These are phyloP conservation scores for Trichoderma sp. DNA, from an alignment of 2,329 filamentous ascomycete genomes.

Conservation along the genomic window DNA sequence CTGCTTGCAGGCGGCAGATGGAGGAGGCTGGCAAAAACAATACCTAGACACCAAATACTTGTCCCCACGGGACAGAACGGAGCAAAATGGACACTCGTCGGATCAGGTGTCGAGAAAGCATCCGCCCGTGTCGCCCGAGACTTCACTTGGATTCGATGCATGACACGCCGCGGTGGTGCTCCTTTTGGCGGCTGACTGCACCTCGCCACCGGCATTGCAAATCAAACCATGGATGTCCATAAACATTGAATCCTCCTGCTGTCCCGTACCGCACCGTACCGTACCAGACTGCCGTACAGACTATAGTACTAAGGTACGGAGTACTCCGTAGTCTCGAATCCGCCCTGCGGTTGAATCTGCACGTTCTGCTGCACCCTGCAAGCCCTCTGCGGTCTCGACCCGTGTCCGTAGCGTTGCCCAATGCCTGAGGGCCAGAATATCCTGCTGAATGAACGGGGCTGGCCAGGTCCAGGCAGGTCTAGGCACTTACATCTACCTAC, in stretches of 20 bases:
- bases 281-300: not conserved
- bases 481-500: not conserved
- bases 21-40: not conserved
- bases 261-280: not conserved
- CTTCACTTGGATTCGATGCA: not conserved
- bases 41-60: not conserved
- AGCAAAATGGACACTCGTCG: not conserved
- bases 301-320: not conserved
- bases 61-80: not conserved
- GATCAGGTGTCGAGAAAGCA: not conserved
- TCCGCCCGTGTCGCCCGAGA: not conserved
- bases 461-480: not conserved
- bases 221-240: not conserved
- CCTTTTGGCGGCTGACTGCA: not conserved
- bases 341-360: not conserved
- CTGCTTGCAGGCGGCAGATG: not conserved
- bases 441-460: not conserved
- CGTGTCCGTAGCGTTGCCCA: not conserved
- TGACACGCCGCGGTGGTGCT: not conserved
- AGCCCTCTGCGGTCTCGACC: constrained; percentile 12
- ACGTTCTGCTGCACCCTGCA: not conserved
- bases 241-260: not conserved
- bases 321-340: not conserved
- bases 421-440: not conserved
- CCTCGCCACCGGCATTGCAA: not conserved